Evolutionary conservation across 768 basidiomycete genomes (phyloP).

Genomic region (Candolleomyces eurysporus): DNA sequence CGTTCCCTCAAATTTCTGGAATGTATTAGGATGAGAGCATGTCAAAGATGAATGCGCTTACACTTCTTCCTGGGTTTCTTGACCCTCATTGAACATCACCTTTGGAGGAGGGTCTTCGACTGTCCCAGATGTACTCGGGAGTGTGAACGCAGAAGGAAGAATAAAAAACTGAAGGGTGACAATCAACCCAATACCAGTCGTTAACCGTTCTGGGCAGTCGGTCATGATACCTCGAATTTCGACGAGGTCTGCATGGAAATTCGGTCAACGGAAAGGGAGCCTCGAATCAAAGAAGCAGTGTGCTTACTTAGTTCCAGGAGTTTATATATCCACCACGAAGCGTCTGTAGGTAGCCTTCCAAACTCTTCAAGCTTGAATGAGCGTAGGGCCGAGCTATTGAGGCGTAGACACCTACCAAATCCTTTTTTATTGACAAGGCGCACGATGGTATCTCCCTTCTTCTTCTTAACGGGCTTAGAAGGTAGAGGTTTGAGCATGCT

Average conservation of each 20-base stretch:
- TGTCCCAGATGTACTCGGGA: constrained; percentile 31
- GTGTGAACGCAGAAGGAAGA: constrained; percentile 63
- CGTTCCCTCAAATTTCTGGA: constrained; percentile 65
- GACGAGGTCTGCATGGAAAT: constrained; percentile 46
- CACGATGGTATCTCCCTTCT: constrained; percentile 61
- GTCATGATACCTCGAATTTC: constrained; percentile 71
- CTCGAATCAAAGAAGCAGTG: background rate
- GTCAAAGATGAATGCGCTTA: constrained; percentile 13
- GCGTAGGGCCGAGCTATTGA: background rate
- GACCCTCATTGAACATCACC: constrained; percentile 66
- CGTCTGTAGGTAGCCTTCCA: constrained; percentile 69
- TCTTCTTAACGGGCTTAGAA: constrained; percentile 46
- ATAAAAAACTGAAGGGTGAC: constrained; percentile 75
- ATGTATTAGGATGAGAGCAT: background rate
- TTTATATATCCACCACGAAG: constrained; percentile 70
- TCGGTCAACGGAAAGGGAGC: background rate
- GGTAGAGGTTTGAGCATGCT: constrained; percentile 64
- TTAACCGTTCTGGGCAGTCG: constrained; percentile 70
- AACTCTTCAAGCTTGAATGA: constrained; percentile 50
- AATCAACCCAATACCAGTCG: constrained; percentile 75
- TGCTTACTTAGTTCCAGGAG: constrained; percentile 66
- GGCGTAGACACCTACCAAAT: constrained; percentile 48
- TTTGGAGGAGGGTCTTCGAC: constrained; percentile 30
- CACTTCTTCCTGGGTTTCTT: constrained; percentile 80
- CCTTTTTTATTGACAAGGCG: constrained; percentile 63